Conservation (phyloP, 2,329 filamentous ascomycete genomes). For the Epichloe amarillans region DNA sequence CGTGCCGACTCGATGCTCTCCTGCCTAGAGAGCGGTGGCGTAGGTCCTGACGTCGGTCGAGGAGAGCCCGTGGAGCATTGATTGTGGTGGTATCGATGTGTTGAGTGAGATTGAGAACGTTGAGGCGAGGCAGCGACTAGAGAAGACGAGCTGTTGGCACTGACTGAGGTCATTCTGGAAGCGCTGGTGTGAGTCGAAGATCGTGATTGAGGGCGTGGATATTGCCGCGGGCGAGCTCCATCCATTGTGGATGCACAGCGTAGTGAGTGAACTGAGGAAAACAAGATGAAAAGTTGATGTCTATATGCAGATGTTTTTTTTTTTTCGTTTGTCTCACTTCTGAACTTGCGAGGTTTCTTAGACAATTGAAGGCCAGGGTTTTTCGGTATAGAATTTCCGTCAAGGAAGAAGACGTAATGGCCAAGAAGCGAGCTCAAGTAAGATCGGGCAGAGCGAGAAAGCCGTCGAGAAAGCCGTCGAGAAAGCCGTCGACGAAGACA, state of each 20-base stretch:
- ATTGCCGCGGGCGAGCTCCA: conserved; percentile 14
- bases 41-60: conserved; percentile 25
- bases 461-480: background rate
- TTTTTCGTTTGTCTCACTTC: background rate
- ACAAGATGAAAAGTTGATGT: background rate
- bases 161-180: conserved; percentile 27
- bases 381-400: background rate
- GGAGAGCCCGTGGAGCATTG: conserved; percentile 21
- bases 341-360: background rate
- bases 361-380: background rate
- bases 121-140: conserved; percentile 25
- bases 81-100: conserved; percentile 28
- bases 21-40: conserved; percentile 29
- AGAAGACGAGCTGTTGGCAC: conserved; percentile 29
- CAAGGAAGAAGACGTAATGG: background rate
- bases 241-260: conserved; percentile 17
- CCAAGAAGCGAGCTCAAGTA: background rate
- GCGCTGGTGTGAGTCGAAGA: conserved; percentile 31
- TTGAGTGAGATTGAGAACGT: conserved; percentile 19
- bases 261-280: background rate
- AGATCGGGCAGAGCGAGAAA: background rate
- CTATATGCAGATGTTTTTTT: background rate
- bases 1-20: conserved; percentile 27
- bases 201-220: conserved; percentile 31
- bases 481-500: background rate